Evolutionary conservation across 2,329 filamentous ascomycete species (phyloP), one percentile per base, ranked within the genome.

Genomic region (Fusarium sp.): DNA sequence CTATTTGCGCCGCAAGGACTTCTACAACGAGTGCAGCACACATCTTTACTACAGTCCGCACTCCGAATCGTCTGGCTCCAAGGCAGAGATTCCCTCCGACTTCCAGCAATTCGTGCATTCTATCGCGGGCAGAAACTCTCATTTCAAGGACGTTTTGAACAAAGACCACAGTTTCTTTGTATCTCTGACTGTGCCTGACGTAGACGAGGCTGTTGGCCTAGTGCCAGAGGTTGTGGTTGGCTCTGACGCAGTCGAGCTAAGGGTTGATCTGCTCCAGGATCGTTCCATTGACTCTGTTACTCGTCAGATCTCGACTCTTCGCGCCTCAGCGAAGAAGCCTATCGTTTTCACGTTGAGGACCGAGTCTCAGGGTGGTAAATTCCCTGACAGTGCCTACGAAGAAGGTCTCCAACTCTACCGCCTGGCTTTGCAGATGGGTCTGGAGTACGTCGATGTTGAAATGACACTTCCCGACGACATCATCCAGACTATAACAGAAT

Each of bases 341-440:
- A 88, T 99, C 47, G 94, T 99, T 73, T 99, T 97, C 84, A 99
- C 96, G 1, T 86, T 99, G 38, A 91, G 96, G 44, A 98, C 95
- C 9, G 87, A 89, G 74, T 90, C 92, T 28, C 96, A 99, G 83
- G 96, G 96, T 8, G 96, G 96, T 25, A 91, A 89, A 60, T 98
- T 97, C 82, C 93, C 94, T 0, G 94, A 98, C 78, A 85, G 90
- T 65, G 91, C 91, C 32, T 86, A 90, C 58, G 88, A 92, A n/a
- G 88, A 92, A 67, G 92, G 94, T 13, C 86, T 93, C 47, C 87
- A 88, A 33, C 88, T 99, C 15, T 98, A 97, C 82, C 87, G 87
- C 49, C 87, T 93, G 42, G 96, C 94, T 10, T 85, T 97, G 64
- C 91, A 94, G 32, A 90, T 96, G 81, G 96, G 94, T 13, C 91